These are phyloP conservation scores for Candida namnaoensis DNA, from an alignment of 805 yeast genomes.

Conservation along the genomic window DNA sequence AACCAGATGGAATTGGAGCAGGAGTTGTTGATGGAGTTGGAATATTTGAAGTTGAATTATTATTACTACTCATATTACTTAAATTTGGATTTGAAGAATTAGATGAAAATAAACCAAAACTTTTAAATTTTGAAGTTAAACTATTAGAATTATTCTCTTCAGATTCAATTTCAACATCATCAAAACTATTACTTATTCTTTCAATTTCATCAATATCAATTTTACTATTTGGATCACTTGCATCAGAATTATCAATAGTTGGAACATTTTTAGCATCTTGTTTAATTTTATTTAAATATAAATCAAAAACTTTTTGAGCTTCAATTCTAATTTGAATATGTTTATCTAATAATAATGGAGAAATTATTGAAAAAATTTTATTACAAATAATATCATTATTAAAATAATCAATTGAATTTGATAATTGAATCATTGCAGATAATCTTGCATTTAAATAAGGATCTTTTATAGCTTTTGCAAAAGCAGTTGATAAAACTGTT, in stretches of 20 bases:
- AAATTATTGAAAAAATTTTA: slow-evolving; percentile 74
- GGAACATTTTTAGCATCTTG: slow-evolving; percentile 32
- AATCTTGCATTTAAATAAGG: slow-evolving; percentile 65
- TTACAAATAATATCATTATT: slow-evolving; percentile 70
- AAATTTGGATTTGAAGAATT: slow-evolving; percentile 10
- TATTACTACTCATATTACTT: slow-evolving; percentile 13
- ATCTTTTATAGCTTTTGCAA: slow-evolving; percentile 75
- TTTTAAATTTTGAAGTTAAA: slow-evolving; percentile 10
- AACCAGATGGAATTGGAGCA: too few species aligned
- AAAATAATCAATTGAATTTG: slow-evolving; percentile 54
- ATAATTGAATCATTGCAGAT: slow-evolving; percentile 71
- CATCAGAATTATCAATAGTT: slow-evolving; percentile 5
- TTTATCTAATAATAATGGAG: slow-evolving; percentile 74
- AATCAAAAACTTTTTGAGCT: slow-evolving; percentile 60
- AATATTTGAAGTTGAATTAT: too few species aligned
- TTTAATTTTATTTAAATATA: slow-evolving; percentile 47
- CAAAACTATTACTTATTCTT: slow-evolving; percentile 8
- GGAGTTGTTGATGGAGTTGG: too few species aligned
- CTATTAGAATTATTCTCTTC: too few species aligned
- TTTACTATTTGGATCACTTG: too few species aligned
- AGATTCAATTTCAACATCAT: slow-evolving; percentile 7
- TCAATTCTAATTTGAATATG: slow-evolving; percentile 61
- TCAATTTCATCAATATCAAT: slow-evolving; percentile 12
- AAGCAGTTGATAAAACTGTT: slow-evolving; percentile 80
- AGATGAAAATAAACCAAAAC: slow-evolving; percentile 15